phyloP scores from a whole-genome alignment of 1,139 yeast genomes.

The Schwanniomyces etchellsii region DNA sequence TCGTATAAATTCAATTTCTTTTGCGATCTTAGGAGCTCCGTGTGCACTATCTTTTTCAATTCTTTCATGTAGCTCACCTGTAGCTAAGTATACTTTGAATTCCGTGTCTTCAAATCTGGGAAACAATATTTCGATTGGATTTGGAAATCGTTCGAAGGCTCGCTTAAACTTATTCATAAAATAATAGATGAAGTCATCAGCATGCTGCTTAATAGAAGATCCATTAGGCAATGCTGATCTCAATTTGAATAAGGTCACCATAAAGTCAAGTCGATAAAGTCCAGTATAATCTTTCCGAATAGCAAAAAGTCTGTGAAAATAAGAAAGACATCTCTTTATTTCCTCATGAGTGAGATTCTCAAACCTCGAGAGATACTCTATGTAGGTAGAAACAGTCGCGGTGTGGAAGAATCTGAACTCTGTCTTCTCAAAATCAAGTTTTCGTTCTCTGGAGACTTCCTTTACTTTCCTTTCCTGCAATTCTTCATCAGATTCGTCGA shows the following conservation, averaged over 20 bases:
- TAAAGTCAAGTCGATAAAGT: slow-evolving; percentile 70
- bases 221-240: slow-evolving; percentile 26
- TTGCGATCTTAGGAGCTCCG: slow-evolving; percentile 23
- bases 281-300: slow-evolving; percentile 53
- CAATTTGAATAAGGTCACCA: slow-evolving; percentile 35
- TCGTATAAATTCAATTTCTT: slow-evolving; percentile 33
- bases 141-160: slow-evolving; percentile 45
- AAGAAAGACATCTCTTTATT: slow-evolving; percentile 60
- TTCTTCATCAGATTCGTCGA: slow-evolving; percentile 41
- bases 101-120: slow-evolving; percentile 49
- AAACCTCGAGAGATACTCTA: slow-evolving; percentile 47
- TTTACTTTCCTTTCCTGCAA: slow-evolving; percentile 37
- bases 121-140: slow-evolving; percentile 66
- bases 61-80: slow-evolving; percentile 44
- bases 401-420: slow-evolving; percentile 39
- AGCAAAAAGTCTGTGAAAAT: slow-evolving; percentile 68
- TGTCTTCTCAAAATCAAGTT: slow-evolving; percentile 42
- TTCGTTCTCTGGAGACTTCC: slow-evolving; percentile 41
- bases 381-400: slow-evolving; percentile 45
- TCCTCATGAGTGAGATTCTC: slow-evolving; percentile 58
- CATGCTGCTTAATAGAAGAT: slow-evolving; percentile 46
- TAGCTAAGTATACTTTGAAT: slow-evolving; percentile 31
- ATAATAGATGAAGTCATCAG: slow-evolving; percentile 61
- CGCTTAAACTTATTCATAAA: slow-evolving; percentile 60
- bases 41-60: slow-evolving; percentile 13